phyloP scores from a whole-genome alignment of 495 filamentous ascomycete genomes.

The Penicillium silybi region DNA sequence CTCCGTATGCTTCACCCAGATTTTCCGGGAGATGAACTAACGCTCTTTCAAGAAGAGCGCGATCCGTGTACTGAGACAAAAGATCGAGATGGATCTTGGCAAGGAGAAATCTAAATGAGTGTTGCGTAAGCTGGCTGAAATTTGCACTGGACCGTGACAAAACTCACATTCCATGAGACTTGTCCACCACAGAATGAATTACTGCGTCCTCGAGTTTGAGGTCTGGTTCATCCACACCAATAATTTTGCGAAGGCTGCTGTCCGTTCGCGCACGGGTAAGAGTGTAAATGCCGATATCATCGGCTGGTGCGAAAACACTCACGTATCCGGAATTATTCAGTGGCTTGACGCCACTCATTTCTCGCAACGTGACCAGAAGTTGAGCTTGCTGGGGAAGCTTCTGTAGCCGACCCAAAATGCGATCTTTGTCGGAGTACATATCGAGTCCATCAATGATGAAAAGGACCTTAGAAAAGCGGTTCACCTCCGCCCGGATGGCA shows the following conservation, averaged over 20 bases:
- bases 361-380: constrained; percentile 30
- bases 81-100: constrained; percentile 28
- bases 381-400: constrained; percentile 35
- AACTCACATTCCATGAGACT: constrained; percentile 29
- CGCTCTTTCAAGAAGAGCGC: constrained; percentile 20
- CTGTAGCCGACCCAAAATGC: constrained; percentile 29
- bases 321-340: constrained; percentile 1
- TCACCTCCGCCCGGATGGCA: constrained; percentile 33
- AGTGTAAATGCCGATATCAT: constrained; percentile 22
- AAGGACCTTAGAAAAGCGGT: constrained; percentile 30
- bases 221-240: constrained; percentile 8
- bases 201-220: constrained; percentile 15
- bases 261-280: constrained; percentile 13
- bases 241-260: not conserved
- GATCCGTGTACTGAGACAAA: constrained; percentile 20
- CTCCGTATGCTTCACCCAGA: constrained; percentile 31
- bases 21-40: constrained; percentile 29
- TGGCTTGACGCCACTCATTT: constrained; percentile 3
- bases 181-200: constrained; percentile 17
- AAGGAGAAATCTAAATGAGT: constrained; percentile 26
- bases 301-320: constrained; percentile 10
- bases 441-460: constrained; percentile 34
- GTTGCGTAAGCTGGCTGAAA: not conserved
- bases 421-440: constrained; percentile 26
- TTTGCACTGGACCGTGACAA: not conserved